A percentile compares a stretch with the other conserved stretches of the same genome.
These are phyloP conservation scores for Ganoderma sinense DNA, from an alignment of 1,284 basidiomycete species.

Conservation along the genomic window DNA sequence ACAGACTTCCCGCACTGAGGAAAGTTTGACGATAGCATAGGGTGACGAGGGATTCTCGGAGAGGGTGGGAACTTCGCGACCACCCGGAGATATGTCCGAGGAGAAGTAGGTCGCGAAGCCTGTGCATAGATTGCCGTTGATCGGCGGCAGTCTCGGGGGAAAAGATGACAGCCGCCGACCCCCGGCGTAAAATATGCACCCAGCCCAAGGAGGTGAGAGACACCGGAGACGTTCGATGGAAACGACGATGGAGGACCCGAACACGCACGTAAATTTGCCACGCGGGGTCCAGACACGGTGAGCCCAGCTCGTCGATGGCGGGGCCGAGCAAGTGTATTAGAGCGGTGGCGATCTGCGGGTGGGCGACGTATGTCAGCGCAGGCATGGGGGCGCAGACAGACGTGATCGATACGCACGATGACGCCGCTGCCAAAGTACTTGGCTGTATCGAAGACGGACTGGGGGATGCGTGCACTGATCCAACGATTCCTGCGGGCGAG, in stretches of 20 bases:
- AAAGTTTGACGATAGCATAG: not conserved
- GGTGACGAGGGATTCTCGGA: not conserved
- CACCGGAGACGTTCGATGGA: not conserved
- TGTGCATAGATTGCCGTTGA: not conserved
- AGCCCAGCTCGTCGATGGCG: slow-evolving; percentile 75
- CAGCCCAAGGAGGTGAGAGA: not conserved
- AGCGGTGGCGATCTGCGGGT: slow-evolving; percentile 82
- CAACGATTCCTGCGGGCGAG: slow-evolving; percentile 67
- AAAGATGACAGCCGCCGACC: not conserved
- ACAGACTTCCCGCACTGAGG: too few relatives aligned
- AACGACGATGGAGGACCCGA: slow-evolving; percentile 7
- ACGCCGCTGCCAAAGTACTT: slow-evolving; percentile 97
- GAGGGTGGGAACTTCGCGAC: not conserved
- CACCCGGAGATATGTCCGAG: not conserved
- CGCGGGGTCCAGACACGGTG: slow-evolving; percentile 72
- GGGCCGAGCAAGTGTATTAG: slow-evolving; percentile 89
- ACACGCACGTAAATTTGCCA: slow-evolving; percentile 81
- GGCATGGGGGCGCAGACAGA: not conserved
- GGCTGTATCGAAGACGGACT: slow-evolving; percentile 80
- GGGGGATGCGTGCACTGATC: slow-evolving; percentile 62
- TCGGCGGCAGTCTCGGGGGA: not conserved
- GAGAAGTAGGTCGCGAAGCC: not conserved
- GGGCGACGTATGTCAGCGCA: not conserved
- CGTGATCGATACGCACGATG: slow-evolving; percentile 61
- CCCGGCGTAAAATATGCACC: not conserved